Conservation (phyloP, 1,284 basidiomycete species). For the Apiotrichum akiyoshidainum region DNA sequence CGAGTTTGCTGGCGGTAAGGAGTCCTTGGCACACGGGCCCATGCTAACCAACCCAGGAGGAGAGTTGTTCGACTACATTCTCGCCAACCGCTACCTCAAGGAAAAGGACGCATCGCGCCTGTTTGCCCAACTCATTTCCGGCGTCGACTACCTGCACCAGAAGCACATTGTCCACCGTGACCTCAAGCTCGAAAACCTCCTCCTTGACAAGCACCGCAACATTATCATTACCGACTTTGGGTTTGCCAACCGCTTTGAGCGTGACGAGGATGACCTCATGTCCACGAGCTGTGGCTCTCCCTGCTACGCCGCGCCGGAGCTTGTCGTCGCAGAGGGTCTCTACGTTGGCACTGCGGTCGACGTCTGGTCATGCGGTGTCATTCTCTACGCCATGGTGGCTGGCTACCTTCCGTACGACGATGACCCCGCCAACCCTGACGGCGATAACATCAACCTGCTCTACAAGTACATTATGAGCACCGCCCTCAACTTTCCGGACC, state of each 20-base stretch:
- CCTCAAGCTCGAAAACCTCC: conserved; percentile 96
- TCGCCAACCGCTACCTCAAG: conserved; percentile 93
- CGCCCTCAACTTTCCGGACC: conserved; percentile 88
- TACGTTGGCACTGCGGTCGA: conserved; percentile 99
- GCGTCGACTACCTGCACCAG: conserved; percentile 97
- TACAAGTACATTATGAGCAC: conserved; percentile 99
- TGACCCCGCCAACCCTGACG: conserved; percentile 96
- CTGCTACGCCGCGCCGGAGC: conserved; percentile 96
- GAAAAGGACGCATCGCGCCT: conserved; percentile 93
- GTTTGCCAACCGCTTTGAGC: conserved; percentile 96
- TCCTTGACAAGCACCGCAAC: conserved; percentile 94
- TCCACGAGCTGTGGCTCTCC: conserved; percentile 96
- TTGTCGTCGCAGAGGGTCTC: conserved; percentile 96
- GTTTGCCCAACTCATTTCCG: conserved; percentile 97
- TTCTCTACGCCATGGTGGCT: conserved; percentile 98
- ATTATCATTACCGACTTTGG: conserved; percentile 99
- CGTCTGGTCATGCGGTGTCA: conserved; percentile 99
- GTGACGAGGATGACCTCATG: conserved; percentile 90
- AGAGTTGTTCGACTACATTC: conserved; percentile 98
- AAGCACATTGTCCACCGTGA: conserved; percentile 99
- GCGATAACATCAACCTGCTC: conserved; percentile 98
- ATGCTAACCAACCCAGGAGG: conserved; percentile 59
- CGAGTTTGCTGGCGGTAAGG: conserved; percentile 81
- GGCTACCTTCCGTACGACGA: conserved; percentile 99
- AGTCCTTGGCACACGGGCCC: neutral